Evolutionary conservation across 2,329 filamentous ascomycete species (phyloP).

Genomic region (Cladobotryum protrusum): DNA sequence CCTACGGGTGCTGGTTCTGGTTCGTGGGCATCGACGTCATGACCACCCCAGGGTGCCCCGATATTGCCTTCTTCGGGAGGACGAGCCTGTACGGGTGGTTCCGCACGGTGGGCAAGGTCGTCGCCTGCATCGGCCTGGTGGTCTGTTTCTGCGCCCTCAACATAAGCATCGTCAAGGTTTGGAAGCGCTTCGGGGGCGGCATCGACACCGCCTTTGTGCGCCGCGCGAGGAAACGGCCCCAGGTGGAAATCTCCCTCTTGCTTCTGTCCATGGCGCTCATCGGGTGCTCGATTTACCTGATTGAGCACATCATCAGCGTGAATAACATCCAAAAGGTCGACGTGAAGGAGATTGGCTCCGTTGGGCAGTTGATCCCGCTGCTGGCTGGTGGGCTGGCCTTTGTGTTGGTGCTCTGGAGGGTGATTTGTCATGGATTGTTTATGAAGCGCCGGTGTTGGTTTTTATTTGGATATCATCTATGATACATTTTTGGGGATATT

Average conservation of each 20-base stretch:
- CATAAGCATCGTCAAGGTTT: conserved; percentile 6
- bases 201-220: conserved; percentile 6
- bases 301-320: conserved; percentile 17
- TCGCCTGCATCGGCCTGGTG: conserved; percentile 13
- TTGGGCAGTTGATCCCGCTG: conserved; percentile 20
- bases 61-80: conserved; percentile 16
- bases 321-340: conserved; percentile 15
- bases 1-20: conserved; percentile 22
- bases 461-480: conserved; percentile 17
- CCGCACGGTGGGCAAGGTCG: conserved; percentile 15
- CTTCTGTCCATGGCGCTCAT: conserved; percentile 16
- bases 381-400: conserved; percentile 16
- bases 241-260: conserved; percentile 17
- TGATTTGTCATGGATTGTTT: conserved; percentile 14
- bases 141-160: conserved; percentile 8
- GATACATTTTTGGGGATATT: background rate
- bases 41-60: conserved; percentile 2
- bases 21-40: conserved; percentile 17
- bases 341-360: conserved; percentile 8
- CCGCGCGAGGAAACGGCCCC: conserved; percentile 8
- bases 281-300: conserved; percentile 13
- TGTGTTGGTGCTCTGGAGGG: conserved; percentile 15
- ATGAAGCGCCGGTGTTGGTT: conserved; percentile 15
- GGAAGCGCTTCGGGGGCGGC: conserved; percentile 12
- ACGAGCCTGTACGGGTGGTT: conserved; percentile 15